These are phyloP conservation scores for Spizellomyces punctatus DNA, from an alignment of 192 early-diverging fungal genomes.

Conservation along the genomic window DNA sequence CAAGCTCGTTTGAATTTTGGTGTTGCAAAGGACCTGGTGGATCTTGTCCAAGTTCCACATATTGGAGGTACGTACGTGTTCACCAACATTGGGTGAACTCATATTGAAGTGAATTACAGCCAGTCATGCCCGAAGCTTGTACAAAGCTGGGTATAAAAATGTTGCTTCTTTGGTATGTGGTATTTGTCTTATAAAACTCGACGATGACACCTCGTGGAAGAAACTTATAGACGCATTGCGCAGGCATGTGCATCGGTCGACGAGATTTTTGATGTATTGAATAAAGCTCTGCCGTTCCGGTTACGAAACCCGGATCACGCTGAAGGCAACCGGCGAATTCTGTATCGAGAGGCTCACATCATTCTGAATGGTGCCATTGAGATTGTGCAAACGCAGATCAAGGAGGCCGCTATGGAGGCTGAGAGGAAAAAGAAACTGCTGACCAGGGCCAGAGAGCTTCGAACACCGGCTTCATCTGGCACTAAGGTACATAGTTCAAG, in stretches of 20 bases:
- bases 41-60: slow-evolving; percentile 34
- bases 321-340: neutral
- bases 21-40: slow-evolving; percentile 34
- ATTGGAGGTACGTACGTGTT: slow-evolving; percentile 28
- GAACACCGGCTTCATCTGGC: neutral
- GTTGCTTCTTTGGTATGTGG: slow-evolving; percentile 7
- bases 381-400: slow-evolving; percentile 14
- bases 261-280: slow-evolving; percentile 22
- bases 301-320: slow-evolving; percentile 2
- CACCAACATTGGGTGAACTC: neutral
- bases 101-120: neutral
- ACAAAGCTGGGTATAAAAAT: slow-evolving; percentile 24
- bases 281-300: slow-evolving; percentile 20
- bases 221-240: too few relatives aligned
- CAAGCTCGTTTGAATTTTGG: slow-evolving; percentile 44
- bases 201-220: too few relatives aligned
- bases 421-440: slow-evolving; percentile 16
- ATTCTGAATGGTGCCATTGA: slow-evolving; percentile 22
- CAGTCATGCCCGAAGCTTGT: slow-evolving; percentile 23
- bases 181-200: too few relatives aligned
- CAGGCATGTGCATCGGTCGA: slow-evolving; percentile 8
- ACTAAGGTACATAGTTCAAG: neutral
- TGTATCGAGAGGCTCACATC: slow-evolving; percentile 23
- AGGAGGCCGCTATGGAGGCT: slow-evolving; percentile 14
- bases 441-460: slow-evolving; percentile 5